Evolutionary conservation across 345 rosid species (phyloP).

Genomic region (Chamaenerion angustifolium): DNA sequence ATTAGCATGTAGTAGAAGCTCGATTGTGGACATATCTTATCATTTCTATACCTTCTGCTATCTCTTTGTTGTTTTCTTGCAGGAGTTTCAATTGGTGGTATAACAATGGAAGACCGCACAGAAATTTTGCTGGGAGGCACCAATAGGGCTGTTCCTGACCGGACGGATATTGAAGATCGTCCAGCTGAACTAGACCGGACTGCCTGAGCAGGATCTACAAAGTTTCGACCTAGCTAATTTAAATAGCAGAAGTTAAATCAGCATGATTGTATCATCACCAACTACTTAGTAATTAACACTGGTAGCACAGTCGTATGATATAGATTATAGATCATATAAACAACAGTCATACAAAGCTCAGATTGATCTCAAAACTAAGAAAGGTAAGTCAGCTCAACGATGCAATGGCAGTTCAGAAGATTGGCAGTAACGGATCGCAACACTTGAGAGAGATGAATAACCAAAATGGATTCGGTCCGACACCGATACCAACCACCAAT

Average conservation of each 20-base stretch:
- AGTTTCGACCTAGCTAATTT: constrained; percentile 78
- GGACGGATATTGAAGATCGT: constrained; percentile 40
- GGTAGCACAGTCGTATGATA: too few relatives aligned
- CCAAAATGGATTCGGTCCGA: too few relatives aligned
- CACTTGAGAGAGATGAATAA: too few relatives aligned
- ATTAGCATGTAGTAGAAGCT: too few relatives aligned
- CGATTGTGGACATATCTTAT: neutral
- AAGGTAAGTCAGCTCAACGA: too few relatives aligned
- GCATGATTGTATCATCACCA: neutral
- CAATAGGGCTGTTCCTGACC: constrained; percentile 17
- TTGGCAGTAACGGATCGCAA: too few relatives aligned
- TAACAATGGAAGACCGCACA: constrained; percentile 39
- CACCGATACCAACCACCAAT: too few relatives aligned
- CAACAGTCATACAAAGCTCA: neutral
- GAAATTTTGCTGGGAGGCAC: constrained; percentile 45
- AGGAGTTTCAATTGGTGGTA: constrained; percentile 47
- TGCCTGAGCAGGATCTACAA: constrained; percentile 35
- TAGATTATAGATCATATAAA: too few relatives aligned
- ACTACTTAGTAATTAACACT: too few relatives aligned
- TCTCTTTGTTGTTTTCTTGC: constrained; percentile 10
- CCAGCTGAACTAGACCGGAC: constrained; percentile 78
- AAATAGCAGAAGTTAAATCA: constrained; percentile 8
- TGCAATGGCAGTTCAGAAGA: too few relatives aligned
- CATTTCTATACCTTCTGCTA: constrained; percentile 19
- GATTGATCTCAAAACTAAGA: too few relatives aligned